Percentiles rank a stretch among this genome's conserved stretches.
Conservation (phyloP, 768 basidiomycete genomes). For the Leucogyrophana mollusca region DNA sequence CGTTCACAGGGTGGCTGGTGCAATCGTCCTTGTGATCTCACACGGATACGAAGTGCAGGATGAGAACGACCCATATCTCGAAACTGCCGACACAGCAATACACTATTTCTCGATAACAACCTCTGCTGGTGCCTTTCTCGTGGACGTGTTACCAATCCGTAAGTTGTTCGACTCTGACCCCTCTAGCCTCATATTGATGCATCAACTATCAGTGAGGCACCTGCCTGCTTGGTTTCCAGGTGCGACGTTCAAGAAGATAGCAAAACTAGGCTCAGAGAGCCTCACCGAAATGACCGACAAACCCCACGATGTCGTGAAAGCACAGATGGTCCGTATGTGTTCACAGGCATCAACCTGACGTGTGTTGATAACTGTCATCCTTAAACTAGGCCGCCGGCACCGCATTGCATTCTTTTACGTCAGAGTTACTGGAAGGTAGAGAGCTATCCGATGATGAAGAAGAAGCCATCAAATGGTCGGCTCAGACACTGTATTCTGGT, state of each 20-base stretch:
- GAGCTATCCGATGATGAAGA: not conserved
- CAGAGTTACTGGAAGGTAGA: not conserved
- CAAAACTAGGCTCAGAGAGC: not conserved
- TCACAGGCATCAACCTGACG: not conserved
- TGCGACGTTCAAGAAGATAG: not conserved
- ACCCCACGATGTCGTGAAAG: constrained; percentile 3
- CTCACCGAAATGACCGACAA: not conserved
- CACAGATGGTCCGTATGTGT: not conserved
- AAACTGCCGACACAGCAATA: constrained; percentile 23
- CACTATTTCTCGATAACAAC: constrained; percentile 19
- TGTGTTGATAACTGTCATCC: not conserved
- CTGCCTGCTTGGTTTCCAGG: not conserved
- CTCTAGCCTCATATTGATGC: not conserved
- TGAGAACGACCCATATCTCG: constrained; percentile 30
- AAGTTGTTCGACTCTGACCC: not conserved
- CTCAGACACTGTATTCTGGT: constrained; percentile 9
- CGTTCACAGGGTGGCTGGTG: constrained; percentile 29
- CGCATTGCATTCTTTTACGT: constrained; percentile 1
- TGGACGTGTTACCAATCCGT: constrained; percentile 15
- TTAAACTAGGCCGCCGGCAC: not conserved
- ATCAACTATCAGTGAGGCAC: not conserved
- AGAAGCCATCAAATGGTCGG: constrained; percentile 5
- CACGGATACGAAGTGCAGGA: constrained; percentile 34
- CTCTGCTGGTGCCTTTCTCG: constrained; percentile 29
- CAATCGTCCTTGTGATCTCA: constrained; percentile 32